phyloP scores from a whole-genome alignment of 768 basidiomycete species.

The Tylopilus plumbeoviolaceoides region DNA sequence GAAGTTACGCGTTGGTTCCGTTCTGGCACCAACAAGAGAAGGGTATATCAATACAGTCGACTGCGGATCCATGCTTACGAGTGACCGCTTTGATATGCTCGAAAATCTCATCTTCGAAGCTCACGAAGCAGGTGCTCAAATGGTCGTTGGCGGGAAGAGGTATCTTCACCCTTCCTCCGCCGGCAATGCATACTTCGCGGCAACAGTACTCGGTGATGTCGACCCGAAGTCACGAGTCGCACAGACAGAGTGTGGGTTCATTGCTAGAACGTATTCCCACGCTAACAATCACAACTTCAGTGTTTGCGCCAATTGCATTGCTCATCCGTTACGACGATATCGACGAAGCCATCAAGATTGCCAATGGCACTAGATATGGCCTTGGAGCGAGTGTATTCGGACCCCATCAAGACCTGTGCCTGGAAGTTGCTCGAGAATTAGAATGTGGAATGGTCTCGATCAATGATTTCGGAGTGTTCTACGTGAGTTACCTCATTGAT shows the following conservation, averaged over 20 bases:
- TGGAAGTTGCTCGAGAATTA: constrained; percentile 74
- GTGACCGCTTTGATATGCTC: constrained; percentile 64
- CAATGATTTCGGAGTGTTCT: constrained; percentile 91
- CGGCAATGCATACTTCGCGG: constrained; percentile 78
- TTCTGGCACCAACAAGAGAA: constrained; percentile 60
- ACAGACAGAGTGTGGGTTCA: constrained; percentile 59
- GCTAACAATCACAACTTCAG: constrained; percentile 37
- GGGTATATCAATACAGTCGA: constrained; percentile 75
- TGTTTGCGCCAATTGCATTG: constrained; percentile 90
- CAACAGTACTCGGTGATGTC: constrained; percentile 84
- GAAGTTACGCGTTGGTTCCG: constrained; percentile 75
- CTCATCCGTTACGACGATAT: constrained; percentile 81
- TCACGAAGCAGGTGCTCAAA: constrained; percentile 60
- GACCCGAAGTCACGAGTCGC: constrained; percentile 70
- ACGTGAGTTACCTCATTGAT: constrained; percentile 45
- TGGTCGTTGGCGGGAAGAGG: constrained; percentile 58
- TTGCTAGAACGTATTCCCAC: background rate
- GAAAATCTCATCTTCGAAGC: constrained; percentile 70
- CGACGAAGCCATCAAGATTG: constrained; percentile 82
- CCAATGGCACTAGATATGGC: constrained; percentile 85
- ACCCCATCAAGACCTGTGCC: constrained; percentile 70
- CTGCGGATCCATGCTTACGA: constrained; percentile 83
- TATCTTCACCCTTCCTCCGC: constrained; percentile 64
- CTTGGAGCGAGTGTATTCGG: constrained; percentile 96
- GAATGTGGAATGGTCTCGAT: constrained; percentile 97